These are phyloP conservation scores for Ophiostoma angusticollis DNA, from an alignment of 2,329 filamentous ascomycete species.

Conservation along the genomic window DNA sequence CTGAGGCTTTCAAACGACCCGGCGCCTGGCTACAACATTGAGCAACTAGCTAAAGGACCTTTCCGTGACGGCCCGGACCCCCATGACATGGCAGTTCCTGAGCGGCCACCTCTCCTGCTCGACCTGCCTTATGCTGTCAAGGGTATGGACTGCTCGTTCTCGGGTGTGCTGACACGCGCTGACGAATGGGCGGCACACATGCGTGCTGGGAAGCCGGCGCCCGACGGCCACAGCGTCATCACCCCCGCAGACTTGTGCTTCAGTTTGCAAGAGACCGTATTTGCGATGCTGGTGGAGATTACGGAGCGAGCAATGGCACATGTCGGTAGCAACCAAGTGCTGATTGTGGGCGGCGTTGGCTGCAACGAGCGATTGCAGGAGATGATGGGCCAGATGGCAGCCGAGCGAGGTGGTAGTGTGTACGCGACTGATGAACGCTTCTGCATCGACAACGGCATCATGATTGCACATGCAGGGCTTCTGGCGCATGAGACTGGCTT, in stretches of 20 bases:
- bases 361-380: constrained; percentile 90
- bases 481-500: constrained; percentile 75
- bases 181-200: constrained; percentile 67
- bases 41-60: constrained; percentile 60
- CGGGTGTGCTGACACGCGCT: constrained; percentile 73
- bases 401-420: constrained; percentile 74
- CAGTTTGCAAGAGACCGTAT: constrained; percentile 88
- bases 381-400: constrained; percentile 97
- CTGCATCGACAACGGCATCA: constrained; percentile 98
- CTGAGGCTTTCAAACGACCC: constrained; percentile 89
- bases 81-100: constrained; percentile 18
- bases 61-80: constrained; percentile 7
- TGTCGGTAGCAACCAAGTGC: constrained; percentile 76
- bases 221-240: constrained; percentile 49
- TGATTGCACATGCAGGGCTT: constrained; percentile 95
- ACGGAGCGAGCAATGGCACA: constrained; percentile 98
- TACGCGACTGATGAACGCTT: constrained; percentile 95
- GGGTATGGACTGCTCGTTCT: constrained; percentile 97
- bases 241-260: constrained; percentile 85
- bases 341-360: constrained; percentile 91
- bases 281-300: constrained; percentile 95
- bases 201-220: constrained; percentile 28
- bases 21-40: constrained; percentile 94
- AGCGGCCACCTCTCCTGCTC: constrained; percentile 56
- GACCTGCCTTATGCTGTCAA: constrained; percentile 95